Evolutionary conservation across 148 eudicot species (phyloP), one percentile per base, ranked within the genome.

Genomic region (Nepenthes gracilis): DNA sequence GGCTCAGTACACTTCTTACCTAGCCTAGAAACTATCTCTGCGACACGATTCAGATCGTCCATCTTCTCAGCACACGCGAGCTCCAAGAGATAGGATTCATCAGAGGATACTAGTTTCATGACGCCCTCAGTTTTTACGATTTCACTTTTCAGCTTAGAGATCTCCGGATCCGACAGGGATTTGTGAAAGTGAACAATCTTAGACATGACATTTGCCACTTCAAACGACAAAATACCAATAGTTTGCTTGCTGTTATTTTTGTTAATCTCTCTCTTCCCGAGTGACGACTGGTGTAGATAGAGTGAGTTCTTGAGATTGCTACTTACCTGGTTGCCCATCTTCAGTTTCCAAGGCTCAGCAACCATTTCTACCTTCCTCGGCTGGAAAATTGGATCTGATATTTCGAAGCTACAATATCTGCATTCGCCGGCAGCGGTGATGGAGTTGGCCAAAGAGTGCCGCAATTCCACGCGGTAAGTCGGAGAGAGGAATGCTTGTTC

Each of bases 321-420:
- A 72, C 95, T 86, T 55, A 84, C 89, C 67, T 86, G 91, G 80
- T 72, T 81, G 5, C 95, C 85, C 83, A 93, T 80, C 66, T 66
- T 82, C 23, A 84, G 43, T 51, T 83, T 72, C 98, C 96, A 93
- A 76, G 91, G 85, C 74, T 88, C 91, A 6, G 85, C 94, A 70
- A 88, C 96, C 98, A 92, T 92, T 67, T 67, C 75, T 58, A 35
- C 61, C 35, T 14, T 52, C 6, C 55, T 40, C 55, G 55, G 8
- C 55, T 52, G 55, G 8, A 32, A 52, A n/a, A 52, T 52, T 23
- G 5, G 32, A 6, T 2, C 15, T 52, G 14, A 14, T 2, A 52
- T n/a, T 52, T 52, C 15, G 32, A 14, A 52, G 32, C 23, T 5
- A 12, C 23, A 23, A 23, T 23, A 23, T 23, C 14, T 52, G 32